Base-by-base conservation (phyloP, 1,284 basidiomycete genomes). In the Malassezia caprae region DNA sequence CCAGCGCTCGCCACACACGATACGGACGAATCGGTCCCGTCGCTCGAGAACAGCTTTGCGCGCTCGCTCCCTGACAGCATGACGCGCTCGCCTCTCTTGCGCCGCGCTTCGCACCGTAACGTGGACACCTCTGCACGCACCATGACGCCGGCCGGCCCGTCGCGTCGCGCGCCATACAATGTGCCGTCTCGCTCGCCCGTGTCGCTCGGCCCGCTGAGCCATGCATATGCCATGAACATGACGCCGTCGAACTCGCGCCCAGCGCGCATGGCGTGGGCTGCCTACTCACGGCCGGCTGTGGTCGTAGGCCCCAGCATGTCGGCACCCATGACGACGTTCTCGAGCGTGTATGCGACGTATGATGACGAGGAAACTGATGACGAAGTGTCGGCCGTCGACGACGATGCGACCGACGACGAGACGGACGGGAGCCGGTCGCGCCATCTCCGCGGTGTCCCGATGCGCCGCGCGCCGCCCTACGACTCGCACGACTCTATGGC, bases 281-380 rank as follows among this genome's bases (percentile, higher is more conserved):
- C 30, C 10, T 39, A 31, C 24, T 5, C 34, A 27, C 40, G 53
- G n/a, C 57, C 61, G 1, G 46, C 51, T 15, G 60, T 58, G 53
- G 44, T 56, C 19, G 47, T 60, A 8, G 23, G 51, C 7, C 57
- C 17, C 4, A 50, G 53, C 39, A 37, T 32, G 15, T 50, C 48
- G 19, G 49, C 60, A 21, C 63, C 56, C 43, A 53, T 54, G 17
- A 27, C 60, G 23, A 61, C 63, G 2, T 53, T 59, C 19, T 58
- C 44, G 48, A 39, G 37, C n/a, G 12, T 40, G 34, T 19, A 55
- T 51, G 8, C 48, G 15, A 31, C 37, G 10, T 46, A 48, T 19
- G 69, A 72, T 34, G 71, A 72, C 44, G 71, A 73, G 45, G 70
- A 67, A 57, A 71, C 70, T 8, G 70, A 72, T 51, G 71, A 73